Conservation (phyloP, 768 basidiomycete species). For the Kwoniella sp. region DNA sequence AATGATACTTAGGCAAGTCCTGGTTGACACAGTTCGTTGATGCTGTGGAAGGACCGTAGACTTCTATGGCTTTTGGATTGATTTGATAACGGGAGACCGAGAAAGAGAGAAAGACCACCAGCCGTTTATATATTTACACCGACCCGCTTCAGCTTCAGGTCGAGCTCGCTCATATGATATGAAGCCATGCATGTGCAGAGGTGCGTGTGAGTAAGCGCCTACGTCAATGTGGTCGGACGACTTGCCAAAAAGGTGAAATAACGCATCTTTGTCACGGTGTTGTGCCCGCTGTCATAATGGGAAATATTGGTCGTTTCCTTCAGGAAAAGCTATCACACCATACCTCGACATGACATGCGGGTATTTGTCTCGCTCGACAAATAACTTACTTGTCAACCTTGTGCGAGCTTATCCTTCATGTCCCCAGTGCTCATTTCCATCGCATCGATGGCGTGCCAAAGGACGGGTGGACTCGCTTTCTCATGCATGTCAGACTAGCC, state of each 20-base stretch:
- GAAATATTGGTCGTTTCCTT: constrained; percentile 7
- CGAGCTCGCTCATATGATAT: too few relatives aligned
- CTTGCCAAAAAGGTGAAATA: not conserved
- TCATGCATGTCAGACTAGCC: not conserved
- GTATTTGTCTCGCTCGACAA: not conserved
- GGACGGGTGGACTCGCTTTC: not conserved
- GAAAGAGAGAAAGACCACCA: not conserved
- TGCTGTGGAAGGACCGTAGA: too few relatives aligned
- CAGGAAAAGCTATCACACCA: constrained; percentile 20
- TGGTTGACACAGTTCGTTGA: too few relatives aligned
- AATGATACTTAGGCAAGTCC: not conserved
- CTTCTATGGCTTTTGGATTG: too few relatives aligned
- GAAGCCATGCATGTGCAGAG: not conserved
- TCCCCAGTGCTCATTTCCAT: not conserved
- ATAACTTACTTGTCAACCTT: not conserved
- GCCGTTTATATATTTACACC: not conserved
- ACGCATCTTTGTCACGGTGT: not conserved
- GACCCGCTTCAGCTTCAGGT: too few relatives aligned
- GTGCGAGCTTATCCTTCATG: not conserved
- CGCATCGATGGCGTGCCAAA: not conserved
- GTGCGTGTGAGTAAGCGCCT: not conserved
- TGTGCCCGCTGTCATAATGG: not conserved
- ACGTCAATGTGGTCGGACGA: not conserved
- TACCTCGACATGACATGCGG: constrained; percentile 13
- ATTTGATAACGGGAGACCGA: not conserved